A percentile compares a stretch with the other conserved stretches of the same genome.
These are phyloP conservation scores for Aspergillus wentii DNA, from an alignment of 495 filamentous ascomycete genomes.

Conservation along the genomic window DNA sequence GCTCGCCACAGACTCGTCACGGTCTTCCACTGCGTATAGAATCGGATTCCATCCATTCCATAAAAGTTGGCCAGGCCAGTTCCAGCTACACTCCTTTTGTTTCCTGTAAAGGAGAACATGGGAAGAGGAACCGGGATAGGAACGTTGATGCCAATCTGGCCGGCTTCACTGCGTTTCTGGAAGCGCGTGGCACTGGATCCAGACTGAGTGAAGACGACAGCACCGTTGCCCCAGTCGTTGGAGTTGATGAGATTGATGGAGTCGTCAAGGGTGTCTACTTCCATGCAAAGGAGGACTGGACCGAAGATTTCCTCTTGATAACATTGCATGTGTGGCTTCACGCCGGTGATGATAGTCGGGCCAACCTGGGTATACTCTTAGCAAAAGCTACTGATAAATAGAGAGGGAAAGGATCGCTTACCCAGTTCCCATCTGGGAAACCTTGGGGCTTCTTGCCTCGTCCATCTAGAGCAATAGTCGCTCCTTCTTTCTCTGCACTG, in stretches of 20 bases:
- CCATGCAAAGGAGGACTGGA: conserved; percentile 70
- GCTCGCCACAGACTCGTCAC: conserved; percentile 87
- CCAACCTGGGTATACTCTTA: conserved; percentile 12
- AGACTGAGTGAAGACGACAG: conserved; percentile 61
- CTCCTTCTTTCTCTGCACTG: conserved; percentile 77
- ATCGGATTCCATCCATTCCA: conserved; percentile 82
- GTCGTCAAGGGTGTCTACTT: conserved; percentile 79
- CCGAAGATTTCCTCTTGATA: conserved; percentile 24
- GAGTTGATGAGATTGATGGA: conserved; percentile 60
- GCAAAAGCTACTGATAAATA: neutral
- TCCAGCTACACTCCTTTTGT: conserved; percentile 93
- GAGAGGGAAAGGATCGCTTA: conserved; percentile 2
- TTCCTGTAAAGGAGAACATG: conserved; percentile 97
- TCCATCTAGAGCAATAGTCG: conserved; percentile 81
- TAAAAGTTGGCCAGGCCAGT: conserved; percentile 94
- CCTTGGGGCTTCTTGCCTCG: too few relatives aligned
- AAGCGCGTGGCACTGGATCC: conserved; percentile 58
- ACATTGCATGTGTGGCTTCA: conserved; percentile 10
- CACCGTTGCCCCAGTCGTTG: conserved; percentile 69
- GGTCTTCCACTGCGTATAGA: conserved; percentile 97
- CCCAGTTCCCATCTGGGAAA: too few relatives aligned
- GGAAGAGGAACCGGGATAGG: conserved; percentile 87
- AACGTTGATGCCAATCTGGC: conserved; percentile 56
- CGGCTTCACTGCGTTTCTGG: conserved; percentile 58
- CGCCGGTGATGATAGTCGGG: conserved; percentile 16